Percentiles rank a stretch among this genome's conserved stretches.
Evolutionary conservation across 164 flowering plant genomes (phyloP).

Genomic region (Hamamelis virginiana): DNA sequence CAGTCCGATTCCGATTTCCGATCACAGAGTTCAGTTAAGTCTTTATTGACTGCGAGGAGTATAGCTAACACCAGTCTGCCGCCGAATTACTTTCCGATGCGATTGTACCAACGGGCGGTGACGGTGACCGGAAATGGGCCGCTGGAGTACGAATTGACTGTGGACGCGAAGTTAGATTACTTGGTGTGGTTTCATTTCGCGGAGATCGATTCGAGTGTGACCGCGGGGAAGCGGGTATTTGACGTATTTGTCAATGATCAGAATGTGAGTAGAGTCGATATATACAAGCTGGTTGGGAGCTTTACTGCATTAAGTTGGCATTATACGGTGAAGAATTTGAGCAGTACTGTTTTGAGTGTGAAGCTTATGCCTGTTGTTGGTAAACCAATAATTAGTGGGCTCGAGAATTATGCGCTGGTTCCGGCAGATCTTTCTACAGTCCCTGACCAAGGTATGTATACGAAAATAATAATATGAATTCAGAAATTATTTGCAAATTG

Average conservation of each 20-base stretch:
- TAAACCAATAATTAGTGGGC: slow-evolving; percentile 63
- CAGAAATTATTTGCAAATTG: neutral
- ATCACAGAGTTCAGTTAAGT: slow-evolving; percentile 11
- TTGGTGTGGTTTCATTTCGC: slow-evolving; percentile 93
- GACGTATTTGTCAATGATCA: slow-evolving; percentile 69
- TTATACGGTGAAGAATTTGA: slow-evolving; percentile 75
- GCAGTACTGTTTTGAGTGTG: slow-evolving; percentile 56
- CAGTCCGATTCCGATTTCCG: slow-evolving; percentile 58
- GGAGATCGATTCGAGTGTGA: slow-evolving; percentile 78
- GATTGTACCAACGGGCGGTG: slow-evolving; percentile 72
- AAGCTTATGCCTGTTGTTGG: slow-evolving; percentile 72
- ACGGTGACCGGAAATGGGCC: slow-evolving; percentile 27
- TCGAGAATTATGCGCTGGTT: slow-evolving; percentile 93
- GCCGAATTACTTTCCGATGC: slow-evolving; percentile 86
- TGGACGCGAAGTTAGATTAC: slow-evolving; percentile 90
- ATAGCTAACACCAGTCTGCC: slow-evolving; percentile 36
- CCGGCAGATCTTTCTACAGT: slow-evolving; percentile 72
- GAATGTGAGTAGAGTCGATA: slow-evolving; percentile 74
- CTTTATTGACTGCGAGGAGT: slow-evolving; percentile 33
- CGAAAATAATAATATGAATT: neutral
- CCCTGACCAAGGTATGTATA: slow-evolving; percentile 74
- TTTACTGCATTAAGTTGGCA: slow-evolving; percentile 70
- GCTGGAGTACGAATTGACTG: slow-evolving; percentile 62
- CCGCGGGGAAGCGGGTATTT: slow-evolving; percentile 72
- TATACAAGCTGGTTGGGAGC: slow-evolving; percentile 63